These are phyloP conservation scores for Ceratocystis destructans DNA, from an alignment of 2,329 filamentous ascomycete species.

Conservation along the genomic window DNA sequence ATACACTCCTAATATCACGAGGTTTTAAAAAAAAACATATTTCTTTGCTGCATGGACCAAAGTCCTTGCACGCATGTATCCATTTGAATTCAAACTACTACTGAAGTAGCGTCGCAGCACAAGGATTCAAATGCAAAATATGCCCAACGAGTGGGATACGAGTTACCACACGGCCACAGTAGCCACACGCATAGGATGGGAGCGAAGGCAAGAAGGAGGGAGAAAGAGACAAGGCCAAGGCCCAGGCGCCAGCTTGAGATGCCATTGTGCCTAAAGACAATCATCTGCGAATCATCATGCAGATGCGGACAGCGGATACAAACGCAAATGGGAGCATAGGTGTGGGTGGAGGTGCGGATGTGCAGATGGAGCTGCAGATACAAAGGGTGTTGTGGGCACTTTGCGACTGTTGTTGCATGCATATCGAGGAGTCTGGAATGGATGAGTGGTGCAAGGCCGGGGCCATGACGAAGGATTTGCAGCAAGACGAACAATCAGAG, in stretches of 20 bases:
- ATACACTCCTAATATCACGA: not conserved
- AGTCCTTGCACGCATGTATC: constrained; percentile 12
- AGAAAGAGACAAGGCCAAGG: constrained; percentile 1
- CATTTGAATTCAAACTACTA: too few species aligned
- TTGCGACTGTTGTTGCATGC: not conserved
- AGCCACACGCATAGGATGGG: not conserved
- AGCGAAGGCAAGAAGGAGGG: not conserved
- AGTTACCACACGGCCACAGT: not conserved
- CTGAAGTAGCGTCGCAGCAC: too few species aligned
- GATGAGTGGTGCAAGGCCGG: not conserved
- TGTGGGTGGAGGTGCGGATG: not conserved
- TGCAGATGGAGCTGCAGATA: not conserved
- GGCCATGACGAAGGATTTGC: not conserved
- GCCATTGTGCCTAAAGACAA: constrained; percentile 7
- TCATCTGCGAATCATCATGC: constrained; percentile 8
- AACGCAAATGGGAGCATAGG: not conserved
- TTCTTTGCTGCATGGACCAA: constrained; percentile 3
- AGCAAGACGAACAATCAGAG: not conserved
- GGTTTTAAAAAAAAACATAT: too few species aligned
- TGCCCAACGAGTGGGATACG: constrained; percentile 3
- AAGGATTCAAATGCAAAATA: too few species aligned
- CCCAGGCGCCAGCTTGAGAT: not conserved
- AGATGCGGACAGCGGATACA: constrained; percentile 4
- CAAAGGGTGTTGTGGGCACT: not conserved
- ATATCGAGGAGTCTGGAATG: not conserved